Conservation (phyloP, 192 early-diverging fungal genomes). For the Diversispora eburnea region DNA sequence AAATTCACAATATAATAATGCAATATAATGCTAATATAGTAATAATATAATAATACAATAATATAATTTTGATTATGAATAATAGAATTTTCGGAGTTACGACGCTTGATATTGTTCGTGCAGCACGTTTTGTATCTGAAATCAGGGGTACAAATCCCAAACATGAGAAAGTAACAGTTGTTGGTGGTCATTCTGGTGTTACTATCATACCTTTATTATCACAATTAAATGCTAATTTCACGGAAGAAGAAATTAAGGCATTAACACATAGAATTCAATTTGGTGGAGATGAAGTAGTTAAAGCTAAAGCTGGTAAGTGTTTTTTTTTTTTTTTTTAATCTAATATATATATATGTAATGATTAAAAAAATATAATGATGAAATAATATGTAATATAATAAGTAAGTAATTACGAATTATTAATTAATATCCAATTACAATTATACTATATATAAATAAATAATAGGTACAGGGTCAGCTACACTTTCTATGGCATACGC, state of each 20-base stretch:
- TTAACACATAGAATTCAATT: conserved; percentile 96
- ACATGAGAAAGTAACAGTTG: conserved; percentile 71
- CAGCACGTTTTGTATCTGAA: conserved; percentile 85
- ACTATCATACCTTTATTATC: conserved; percentile 93
- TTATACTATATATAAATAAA: too few relatives aligned
- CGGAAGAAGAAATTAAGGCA: conserved; percentile 75
- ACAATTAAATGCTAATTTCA: conserved; percentile 68
- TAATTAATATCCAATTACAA: too few relatives aligned
- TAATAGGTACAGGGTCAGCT: conserved; percentile 68
- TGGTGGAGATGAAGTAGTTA: conserved; percentile 97
- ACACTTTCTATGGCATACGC: conserved; percentile 87
- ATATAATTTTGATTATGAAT: background rate
- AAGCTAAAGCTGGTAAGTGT: conserved; percentile 72
- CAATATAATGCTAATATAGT: background rate
- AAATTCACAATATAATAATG: background rate
- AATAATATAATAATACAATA: background rate
- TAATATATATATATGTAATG: too few relatives aligned
- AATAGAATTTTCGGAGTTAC: conserved; percentile 87
- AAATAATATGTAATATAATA: background rate
- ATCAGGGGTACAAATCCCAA: conserved; percentile 69
- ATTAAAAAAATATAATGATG: background rate
- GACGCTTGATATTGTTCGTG: conserved; percentile 90
- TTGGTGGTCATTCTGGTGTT: conserved; percentile 94
- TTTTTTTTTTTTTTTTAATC: too few relatives aligned
- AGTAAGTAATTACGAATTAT: too few relatives aligned